Percentiles rank a stretch among this genome's conserved stretches.
Conservation (phyloP, 2,329 filamentous ascomycete species). For the Aspergillus sp. region DNA sequence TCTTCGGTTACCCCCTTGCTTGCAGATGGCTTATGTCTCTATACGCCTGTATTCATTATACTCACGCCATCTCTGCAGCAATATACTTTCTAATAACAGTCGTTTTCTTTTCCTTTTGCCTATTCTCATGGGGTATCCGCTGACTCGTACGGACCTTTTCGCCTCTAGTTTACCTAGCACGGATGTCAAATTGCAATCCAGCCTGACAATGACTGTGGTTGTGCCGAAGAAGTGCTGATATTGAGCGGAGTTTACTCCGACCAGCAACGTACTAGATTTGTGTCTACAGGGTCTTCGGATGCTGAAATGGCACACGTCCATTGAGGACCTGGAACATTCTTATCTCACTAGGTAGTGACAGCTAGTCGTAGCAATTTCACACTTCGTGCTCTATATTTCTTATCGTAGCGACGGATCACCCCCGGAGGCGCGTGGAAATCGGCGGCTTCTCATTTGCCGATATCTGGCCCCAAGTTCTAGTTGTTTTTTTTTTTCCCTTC, state of each 20-base stretch:
- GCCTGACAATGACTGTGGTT: slow-evolving; percentile 75
- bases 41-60: slow-evolving; percentile 6
- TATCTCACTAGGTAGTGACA: not conserved
- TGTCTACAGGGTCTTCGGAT: slow-evolving; percentile 26
- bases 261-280: slow-evolving; percentile 41
- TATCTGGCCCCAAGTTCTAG: not conserved
- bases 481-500: not conserved
- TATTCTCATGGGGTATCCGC: slow-evolving; percentile 5
- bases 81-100: slow-evolving; percentile 26
- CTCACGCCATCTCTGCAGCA: slow-evolving; percentile 14
- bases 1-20: slow-evolving; percentile 2
- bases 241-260: slow-evolving; percentile 26
- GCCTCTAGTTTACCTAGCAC: slow-evolving; percentile 54
- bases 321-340: slow-evolving; percentile 39
- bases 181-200: slow-evolving; percentile 99
- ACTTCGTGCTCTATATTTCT: no score
- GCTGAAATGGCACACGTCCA: slow-evolving; percentile 37
- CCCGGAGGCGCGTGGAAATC: not conserved
- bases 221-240: slow-evolving; percentile 99
- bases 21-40: slow-evolving; percentile 21
- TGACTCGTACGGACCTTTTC: slow-evolving; percentile 1
- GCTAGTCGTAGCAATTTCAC: not conserved
- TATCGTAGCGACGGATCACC: no score
- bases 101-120: slow-evolving; percentile 9
- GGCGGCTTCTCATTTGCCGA: not conserved